Base-by-base conservation (phyloP, 805 yeast genomes). In the Brettanomyces nanus region DNA sequence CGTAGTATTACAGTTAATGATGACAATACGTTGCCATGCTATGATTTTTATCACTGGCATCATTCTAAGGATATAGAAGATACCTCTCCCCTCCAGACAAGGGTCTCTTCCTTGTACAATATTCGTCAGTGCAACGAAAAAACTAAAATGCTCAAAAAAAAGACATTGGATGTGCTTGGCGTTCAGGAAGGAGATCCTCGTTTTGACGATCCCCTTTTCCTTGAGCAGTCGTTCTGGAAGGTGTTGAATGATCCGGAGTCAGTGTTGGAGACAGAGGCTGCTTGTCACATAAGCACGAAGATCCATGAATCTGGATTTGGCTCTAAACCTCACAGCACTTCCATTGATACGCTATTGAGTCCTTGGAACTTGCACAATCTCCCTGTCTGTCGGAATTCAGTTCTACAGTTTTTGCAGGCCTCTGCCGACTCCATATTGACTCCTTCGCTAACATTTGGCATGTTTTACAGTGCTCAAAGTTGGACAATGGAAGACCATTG, bases 401-500 rank as follows among this genome's bases (percentile, higher is more conserved):
- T 79, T 7, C 51, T 79, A 19, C 58, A 65, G 26, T 74, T 65
- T 35, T 39, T 63, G 4, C 68, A 71, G 36, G 64, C 66, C 36
- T 73, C 69, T 42, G 59, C 59, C 23, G 72, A 63, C 11, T 41
- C 67, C 4, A 41, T 74, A 13, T 48, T 68, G 3, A 56, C 51
- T 17, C 66, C 85, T 0, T 54, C 58, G n/a, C 36, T 76, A 27
- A 65, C 67, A 32, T 61, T 77, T 9, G 75, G 73, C 2, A 71
- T 71, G 74, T 59, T 75, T 2, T 72, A 69, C 44, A 67, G 80
- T 35, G 58, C 72, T 2, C 69, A 69, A 36, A 65, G 73, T 31
- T 81, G 85, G 85, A 54, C 58, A 17, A 54, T 68, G 38, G 83
- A 75, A 45, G 87, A 80, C 45, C 81, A 75, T 43, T 73, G 71